Evolutionary conservation across 2,329 filamentous ascomycete species (phyloP), one percentile per base, ranked within the genome.

Genomic region (Xylaria sp.): DNA sequence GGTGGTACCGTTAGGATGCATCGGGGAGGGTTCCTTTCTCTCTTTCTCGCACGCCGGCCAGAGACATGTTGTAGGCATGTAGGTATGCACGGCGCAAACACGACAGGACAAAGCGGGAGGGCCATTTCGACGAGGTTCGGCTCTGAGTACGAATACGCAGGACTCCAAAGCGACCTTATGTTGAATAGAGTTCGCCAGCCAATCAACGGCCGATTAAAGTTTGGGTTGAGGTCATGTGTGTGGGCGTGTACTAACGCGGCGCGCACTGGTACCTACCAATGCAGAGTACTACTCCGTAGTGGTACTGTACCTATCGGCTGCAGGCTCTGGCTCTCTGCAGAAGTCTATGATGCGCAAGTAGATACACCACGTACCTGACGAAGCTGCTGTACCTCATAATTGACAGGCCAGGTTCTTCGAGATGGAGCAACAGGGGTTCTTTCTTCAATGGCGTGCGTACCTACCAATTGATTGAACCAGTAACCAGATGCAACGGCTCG

Each of bases 101-200:
- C 25, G 58, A 57, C n/a, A 58, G 10, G 58, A 57, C n/a, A 58
- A 58, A 44, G 55, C 37, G 23, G 55, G 55, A 12, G 46, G 18
- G 18, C 65, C 61, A 68, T 37, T 48, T 69, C 58, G 48, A 58
- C 32, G 39, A 57, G 32, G 10, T 5, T 59, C 62, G 37, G 28
- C 13, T 34, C 63, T 28, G 55, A 51, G 58, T 66, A 66, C 67
- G 63, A 69, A 69, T 66, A 69, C 67, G 67, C 63, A 58, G 66
- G 20, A 57, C 34, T 34, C 61, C 52, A 65, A 66, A 41, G 61
- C 56, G 52, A 58, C 51, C 25, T 62, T n/a, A 41, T 37, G 51
- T 13, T 58, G 61, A 23, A 39, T 61, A 52, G 54, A 50, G n/a
- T 28, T 50, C 37, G 54, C 52, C 25, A 41, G 41, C 67, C 67